These are phyloP conservation scores for Mallotus japonicus DNA, from an alignment of 441 rosid genomes.

Conservation along the genomic window DNA sequence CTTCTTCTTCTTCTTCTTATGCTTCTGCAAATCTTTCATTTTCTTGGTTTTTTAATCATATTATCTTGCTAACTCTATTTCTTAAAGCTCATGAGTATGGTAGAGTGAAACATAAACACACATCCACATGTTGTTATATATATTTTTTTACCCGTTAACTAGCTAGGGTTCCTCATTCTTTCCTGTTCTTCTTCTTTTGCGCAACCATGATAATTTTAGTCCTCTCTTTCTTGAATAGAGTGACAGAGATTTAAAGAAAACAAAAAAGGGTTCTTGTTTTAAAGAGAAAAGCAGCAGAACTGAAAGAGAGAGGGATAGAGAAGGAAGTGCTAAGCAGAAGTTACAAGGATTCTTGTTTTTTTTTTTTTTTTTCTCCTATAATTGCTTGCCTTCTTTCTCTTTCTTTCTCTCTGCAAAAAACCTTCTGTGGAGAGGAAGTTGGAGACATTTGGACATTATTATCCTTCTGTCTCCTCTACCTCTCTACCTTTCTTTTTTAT, in stretches of 20 bases:
- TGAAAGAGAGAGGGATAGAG: constrained; percentile 61
- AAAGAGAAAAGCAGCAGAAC: constrained; percentile 15
- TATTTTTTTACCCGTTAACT: neutral
- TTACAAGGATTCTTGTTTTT: neutral
- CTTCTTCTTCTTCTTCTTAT: neutral
- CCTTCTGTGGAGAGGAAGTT: constrained; percentile 47
- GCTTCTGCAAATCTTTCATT: constrained; percentile 16
- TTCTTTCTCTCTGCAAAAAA: constrained; percentile 39
- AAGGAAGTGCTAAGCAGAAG: constrained; percentile 54
- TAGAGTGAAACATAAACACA: constrained; percentile 44
- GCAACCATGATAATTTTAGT: neutral
- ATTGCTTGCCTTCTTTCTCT: constrained; percentile 50
- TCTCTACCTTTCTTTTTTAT: constrained; percentile 33
- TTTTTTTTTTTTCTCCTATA: neutral
- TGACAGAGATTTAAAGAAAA: neutral
- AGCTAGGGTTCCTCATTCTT: constrained; percentile 45
- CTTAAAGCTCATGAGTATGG: neutral
- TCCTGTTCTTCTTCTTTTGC: too few species aligned
- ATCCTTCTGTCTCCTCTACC: constrained; percentile 32
- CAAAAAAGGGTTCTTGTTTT: neutral
- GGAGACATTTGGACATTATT: constrained; percentile 53
- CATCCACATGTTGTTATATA: constrained; percentile 5
- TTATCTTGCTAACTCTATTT: neutral
- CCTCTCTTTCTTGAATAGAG: neutral
- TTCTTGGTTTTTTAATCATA: constrained; percentile 10